Evolutionary conservation across 2,329 filamentous ascomycete genomes (phyloP).

Genomic region (Fusarium compactum): DNA sequence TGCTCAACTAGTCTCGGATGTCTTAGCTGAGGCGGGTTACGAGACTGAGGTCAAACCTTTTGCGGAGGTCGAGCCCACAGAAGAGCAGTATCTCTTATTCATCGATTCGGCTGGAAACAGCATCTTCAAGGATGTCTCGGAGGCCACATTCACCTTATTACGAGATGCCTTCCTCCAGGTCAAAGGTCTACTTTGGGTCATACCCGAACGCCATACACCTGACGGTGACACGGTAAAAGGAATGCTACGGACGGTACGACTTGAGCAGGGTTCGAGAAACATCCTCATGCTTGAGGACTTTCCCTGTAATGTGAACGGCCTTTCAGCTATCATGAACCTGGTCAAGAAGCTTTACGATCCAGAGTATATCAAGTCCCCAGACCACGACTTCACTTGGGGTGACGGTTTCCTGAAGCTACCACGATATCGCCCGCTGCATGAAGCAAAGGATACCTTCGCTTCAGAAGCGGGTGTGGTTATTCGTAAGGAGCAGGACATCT

Average conservation of each 20-base stretch:
- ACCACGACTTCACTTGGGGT: not conserved
- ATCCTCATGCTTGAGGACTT: not conserved
- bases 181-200: not conserved
- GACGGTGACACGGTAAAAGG: not conserved
- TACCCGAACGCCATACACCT: fast-evolving
- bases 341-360: not conserved
- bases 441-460: not conserved
- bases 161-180: not conserved
- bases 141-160: not conserved
- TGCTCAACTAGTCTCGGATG: not conserved
- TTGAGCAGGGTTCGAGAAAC: not conserved
- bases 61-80: not conserved
- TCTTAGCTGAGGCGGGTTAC: not conserved
- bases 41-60: not conserved
- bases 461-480: not conserved
- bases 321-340: not conserved
- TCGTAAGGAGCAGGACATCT: not conserved
- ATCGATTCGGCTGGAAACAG: not conserved
- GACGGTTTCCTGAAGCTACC: not conserved
- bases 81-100: not conserved
- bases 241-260: not conserved
- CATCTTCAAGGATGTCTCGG: not conserved
- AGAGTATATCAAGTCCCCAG: not conserved
- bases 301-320: not conserved
- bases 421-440: not conserved